Conservation (phyloP, 1,284 basidiomycete species). For the Chalciporus sp. region DNA sequence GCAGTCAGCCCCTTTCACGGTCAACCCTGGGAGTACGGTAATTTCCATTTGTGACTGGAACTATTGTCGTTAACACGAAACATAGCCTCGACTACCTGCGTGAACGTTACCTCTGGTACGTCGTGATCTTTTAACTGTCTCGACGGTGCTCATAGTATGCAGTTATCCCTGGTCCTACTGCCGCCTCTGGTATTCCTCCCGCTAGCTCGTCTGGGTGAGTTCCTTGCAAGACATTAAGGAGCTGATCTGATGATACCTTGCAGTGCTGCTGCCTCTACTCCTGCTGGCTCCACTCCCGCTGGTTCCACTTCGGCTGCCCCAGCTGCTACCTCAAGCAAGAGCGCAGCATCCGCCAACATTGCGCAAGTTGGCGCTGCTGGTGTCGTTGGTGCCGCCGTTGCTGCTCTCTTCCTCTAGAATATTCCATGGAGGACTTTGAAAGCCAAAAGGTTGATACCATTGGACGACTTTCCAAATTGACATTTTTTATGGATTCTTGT, state of each 20-base stretch:
- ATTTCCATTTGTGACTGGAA: background rate
- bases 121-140: background rate
- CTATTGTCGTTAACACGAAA: background rate
- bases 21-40: conserved; percentile 48
- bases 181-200: conserved; percentile 16
- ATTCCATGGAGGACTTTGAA: background rate
- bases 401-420: conserved; percentile 42
- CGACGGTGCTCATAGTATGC: conserved; percentile 9
- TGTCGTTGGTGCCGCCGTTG: conserved; percentile 47
- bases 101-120: conserved; percentile 28
- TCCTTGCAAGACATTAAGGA: background rate
- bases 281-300: conserved; percentile 1
- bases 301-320: conserved; percentile 10
- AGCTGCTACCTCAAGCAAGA: conserved; percentile 17
- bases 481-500: conserved; percentile 10
- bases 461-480: conserved; percentile 18
- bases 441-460: conserved; percentile 22
- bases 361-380: conserved; percentile 45
- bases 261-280: conserved; percentile 1
- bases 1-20: conserved; percentile 53
- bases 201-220: conserved; percentile 22
- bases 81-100: conserved; percentile 38
- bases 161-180: conserved; percentile 24
- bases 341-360: conserved; percentile 35
- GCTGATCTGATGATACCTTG: conserved; percentile 10